Conservation (phyloP, 1,284 basidiomycete species). For the Trichosporon inkin region DNA sequence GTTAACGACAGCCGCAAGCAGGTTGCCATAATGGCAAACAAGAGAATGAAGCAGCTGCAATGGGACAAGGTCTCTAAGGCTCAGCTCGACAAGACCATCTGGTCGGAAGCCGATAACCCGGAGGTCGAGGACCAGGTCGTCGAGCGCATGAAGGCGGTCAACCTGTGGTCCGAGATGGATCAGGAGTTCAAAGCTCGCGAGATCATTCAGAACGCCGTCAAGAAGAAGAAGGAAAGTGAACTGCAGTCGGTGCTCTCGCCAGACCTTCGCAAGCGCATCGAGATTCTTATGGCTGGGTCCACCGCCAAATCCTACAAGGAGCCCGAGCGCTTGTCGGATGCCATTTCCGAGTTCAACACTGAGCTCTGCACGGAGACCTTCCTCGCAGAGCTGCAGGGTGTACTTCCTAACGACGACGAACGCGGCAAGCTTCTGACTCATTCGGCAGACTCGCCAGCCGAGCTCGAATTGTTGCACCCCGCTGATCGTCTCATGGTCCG, state of each 20-base stretch:
- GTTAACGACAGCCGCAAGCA: slow-evolving; percentile 64
- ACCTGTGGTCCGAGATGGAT: slow-evolving; percentile 95
- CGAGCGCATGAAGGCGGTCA: slow-evolving; percentile 71
- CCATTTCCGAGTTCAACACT: slow-evolving; percentile 78
- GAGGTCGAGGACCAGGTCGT: slow-evolving; percentile 69
- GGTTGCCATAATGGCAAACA: slow-evolving; percentile 73
- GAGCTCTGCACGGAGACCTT: slow-evolving; percentile 81
- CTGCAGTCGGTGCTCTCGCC: slow-evolving; percentile 85
- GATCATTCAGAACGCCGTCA: slow-evolving; percentile 59
- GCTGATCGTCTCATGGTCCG: slow-evolving; percentile 96
- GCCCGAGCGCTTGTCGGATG: slow-evolving; percentile 76
- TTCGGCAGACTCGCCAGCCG: slow-evolving; percentile 63
- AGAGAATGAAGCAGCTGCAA: slow-evolving; percentile 96
- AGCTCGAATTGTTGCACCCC: slow-evolving; percentile 81
- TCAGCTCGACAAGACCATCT: slow-evolving; percentile 78
- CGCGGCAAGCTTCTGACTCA: slow-evolving; percentile 89
- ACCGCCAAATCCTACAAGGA: slow-evolving; percentile 61
- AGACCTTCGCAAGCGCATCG: slow-evolving; percentile 83
- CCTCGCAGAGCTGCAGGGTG: slow-evolving; percentile 76
- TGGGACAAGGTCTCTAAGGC: slow-evolving; percentile 93
- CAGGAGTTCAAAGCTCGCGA: slow-evolving; percentile 98
- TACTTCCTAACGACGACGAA: slow-evolving; percentile 86
- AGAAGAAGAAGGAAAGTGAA: slow-evolving; percentile 72
- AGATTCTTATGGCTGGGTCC: slow-evolving; percentile 79
- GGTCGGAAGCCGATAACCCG: slow-evolving; percentile 65